phyloP scores from a whole-genome alignment of 164 flowering plant species.

The Aristolochia californica region DNA sequence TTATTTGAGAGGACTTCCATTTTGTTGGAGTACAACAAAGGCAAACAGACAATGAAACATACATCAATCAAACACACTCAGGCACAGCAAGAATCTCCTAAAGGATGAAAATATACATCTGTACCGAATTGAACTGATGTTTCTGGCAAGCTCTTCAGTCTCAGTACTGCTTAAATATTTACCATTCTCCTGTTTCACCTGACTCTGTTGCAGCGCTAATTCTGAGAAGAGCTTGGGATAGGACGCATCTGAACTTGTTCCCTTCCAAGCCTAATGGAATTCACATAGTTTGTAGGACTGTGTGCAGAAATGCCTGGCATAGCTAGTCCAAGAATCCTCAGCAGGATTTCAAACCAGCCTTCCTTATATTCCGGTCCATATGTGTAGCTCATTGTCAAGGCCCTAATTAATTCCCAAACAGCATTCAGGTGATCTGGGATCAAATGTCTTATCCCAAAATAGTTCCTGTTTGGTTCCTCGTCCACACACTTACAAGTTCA shows the following conservation, averaged over 20 bases:
- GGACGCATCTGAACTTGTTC: slow-evolving; percentile 3
- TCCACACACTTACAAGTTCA: slow-evolving; percentile 23
- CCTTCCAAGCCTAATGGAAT: slow-evolving; percentile 36
- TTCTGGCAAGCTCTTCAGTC: no score
- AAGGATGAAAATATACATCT: no score
- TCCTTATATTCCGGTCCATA: slow-evolving; percentile 46
- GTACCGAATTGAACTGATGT: no score
- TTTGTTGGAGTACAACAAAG: no score
- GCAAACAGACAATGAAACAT: no score
- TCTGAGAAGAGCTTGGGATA: no score
- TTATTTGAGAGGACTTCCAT: no score
- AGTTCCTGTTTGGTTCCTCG: slow-evolving; percentile 74
- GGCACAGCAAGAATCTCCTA: no score
- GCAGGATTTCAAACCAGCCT: slow-evolving; percentile 28
- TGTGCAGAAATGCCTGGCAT: slow-evolving; percentile 69
- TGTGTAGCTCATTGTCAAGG: slow-evolving; percentile 31
- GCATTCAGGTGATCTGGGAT: slow-evolving; percentile 50
- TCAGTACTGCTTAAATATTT: no score
- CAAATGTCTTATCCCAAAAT: slow-evolving; percentile 36
- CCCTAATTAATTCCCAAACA: slow-evolving; percentile 51
- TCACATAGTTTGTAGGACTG: slow-evolving; percentile 46
- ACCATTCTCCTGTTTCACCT: no score
- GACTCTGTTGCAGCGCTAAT: no score
- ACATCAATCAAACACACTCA: no score
- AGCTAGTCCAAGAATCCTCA: slow-evolving; percentile 39